These are phyloP conservation scores for Cladochytrium replicatum DNA, from an alignment of 192 early-diverging fungal species.

Conservation along the genomic window DNA sequence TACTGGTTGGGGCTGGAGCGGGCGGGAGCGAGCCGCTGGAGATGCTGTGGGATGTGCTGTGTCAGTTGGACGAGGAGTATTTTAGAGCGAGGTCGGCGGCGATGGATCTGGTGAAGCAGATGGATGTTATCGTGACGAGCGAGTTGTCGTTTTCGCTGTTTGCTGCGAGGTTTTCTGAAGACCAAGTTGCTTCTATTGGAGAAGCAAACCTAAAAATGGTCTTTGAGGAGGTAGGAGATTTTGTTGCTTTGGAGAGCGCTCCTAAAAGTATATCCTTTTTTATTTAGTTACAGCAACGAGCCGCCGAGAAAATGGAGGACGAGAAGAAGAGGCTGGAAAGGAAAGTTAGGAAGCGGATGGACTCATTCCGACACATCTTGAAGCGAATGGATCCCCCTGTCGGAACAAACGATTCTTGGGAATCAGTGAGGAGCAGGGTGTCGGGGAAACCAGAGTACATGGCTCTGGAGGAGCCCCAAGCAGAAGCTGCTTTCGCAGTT, in stretches of 20 bases:
- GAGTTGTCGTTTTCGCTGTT: no score
- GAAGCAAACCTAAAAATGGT: constrained; percentile 15
- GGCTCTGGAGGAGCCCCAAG: constrained; percentile 54
- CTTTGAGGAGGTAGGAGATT: constrained; percentile 22
- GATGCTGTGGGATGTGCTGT: constrained; percentile 84
- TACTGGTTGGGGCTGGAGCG: constrained; percentile 77
- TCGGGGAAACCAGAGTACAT: constrained; percentile 50
- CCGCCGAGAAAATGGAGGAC: constrained; percentile 49
- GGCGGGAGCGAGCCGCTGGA: constrained; percentile 80
- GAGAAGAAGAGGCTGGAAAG: constrained; percentile 61
- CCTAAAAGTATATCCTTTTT: neutral
- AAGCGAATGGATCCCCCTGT: constrained; percentile 57
- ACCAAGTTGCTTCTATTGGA: no score
- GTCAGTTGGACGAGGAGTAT: constrained; percentile 66
- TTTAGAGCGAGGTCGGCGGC: constrained; percentile 58
- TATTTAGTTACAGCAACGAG: constrained; percentile 53
- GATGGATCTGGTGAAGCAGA: constrained; percentile 53
- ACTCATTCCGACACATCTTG: constrained; percentile 64
- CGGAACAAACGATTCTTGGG: constrained; percentile 55
- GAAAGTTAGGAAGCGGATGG: constrained; percentile 58
- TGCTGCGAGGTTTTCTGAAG: no score
- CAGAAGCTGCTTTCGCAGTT: constrained; percentile 65
- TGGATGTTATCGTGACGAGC: no score
- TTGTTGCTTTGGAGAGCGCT: constrained; percentile 6
- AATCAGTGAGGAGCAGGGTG: constrained; percentile 39